These are phyloP conservation scores for Mortierella sp. DNA, from an alignment of 371 early-diverging fungal genomes.

Conservation along the genomic window DNA sequence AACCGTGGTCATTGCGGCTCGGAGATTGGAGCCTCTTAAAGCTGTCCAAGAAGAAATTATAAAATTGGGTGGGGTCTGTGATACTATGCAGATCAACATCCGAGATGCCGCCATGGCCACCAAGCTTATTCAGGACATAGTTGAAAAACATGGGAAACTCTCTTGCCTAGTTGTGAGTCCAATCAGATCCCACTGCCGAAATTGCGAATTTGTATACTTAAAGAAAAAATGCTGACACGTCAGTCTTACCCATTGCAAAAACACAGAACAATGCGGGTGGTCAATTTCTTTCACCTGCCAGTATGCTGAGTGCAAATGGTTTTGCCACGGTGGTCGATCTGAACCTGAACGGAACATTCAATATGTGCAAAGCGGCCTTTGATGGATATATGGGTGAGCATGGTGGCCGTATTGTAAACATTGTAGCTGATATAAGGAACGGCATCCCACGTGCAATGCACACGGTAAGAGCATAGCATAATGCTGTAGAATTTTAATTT, in stretches of 20 bases:
- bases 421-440: slow-evolving; percentile 63
- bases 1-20: slow-evolving; percentile 62
- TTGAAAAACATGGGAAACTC: slow-evolving; percentile 58
- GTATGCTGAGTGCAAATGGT: slow-evolving; percentile 58
- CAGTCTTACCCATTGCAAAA: neutral
- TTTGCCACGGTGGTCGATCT: slow-evolving; percentile 64
- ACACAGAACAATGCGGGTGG: slow-evolving; percentile 66
- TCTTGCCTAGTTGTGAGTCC: slow-evolving; percentile 57
- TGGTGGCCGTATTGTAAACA: slow-evolving; percentile 64
- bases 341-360: slow-evolving; percentile 66
- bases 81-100: slow-evolving; percentile 58
- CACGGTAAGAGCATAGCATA: slow-evolving; percentile 31
- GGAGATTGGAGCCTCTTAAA: slow-evolving; percentile 57
- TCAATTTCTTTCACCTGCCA: slow-evolving; percentile 60
- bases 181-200: neutral
- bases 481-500: neutral
- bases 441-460: slow-evolving; percentile 58
- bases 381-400: slow-evolving; percentile 60
- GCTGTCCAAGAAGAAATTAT: slow-evolving; percentile 55
- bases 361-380: slow-evolving; percentile 58
- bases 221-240: neutral
- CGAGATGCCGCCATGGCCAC: slow-evolving; percentile 54
- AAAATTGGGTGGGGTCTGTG: slow-evolving; percentile 53
- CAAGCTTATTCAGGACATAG: slow-evolving; percentile 46
- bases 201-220: neutral